Conservation (phyloP, 192 early-diverging fungal genomes). For the Backusella tarrabulga region DNA sequence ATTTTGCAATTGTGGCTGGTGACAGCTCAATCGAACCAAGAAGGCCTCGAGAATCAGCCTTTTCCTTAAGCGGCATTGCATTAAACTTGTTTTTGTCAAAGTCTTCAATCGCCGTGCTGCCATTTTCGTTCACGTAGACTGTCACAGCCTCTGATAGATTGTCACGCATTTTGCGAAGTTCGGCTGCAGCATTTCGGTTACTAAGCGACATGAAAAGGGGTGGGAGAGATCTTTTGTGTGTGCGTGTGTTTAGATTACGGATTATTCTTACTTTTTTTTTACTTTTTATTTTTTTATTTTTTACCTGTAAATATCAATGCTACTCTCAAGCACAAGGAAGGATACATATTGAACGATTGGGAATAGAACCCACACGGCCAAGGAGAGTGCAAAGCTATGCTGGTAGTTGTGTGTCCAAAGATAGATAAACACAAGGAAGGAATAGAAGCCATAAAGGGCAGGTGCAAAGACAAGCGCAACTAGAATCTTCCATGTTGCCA, state of each 20-base stretch:
- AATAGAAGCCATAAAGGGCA: slow-evolving; percentile 65
- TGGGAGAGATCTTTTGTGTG: slow-evolving; percentile 56
- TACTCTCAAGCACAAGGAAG: slow-evolving; percentile 66
- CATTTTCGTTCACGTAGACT: slow-evolving; percentile 78
- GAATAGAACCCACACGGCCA: slow-evolving; percentile 40
- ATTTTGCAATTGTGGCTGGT: neutral
- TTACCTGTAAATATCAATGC: slow-evolving; percentile 67
- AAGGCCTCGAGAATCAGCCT: slow-evolving; percentile 6
- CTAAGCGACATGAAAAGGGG: slow-evolving; percentile 78
- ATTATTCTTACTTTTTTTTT: neutral
- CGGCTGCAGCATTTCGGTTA: slow-evolving; percentile 40
- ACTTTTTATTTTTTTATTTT: neutral
- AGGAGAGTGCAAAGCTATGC: neutral
- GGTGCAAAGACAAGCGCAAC: slow-evolving; percentile 75
- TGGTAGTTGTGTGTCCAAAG: neutral
- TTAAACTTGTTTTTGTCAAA: slow-evolving; percentile 45
- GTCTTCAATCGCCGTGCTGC: slow-evolving; percentile 66
- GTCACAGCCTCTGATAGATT: slow-evolving; percentile 75
- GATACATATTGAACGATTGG: slow-evolving; percentile 64
- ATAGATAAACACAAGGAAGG: slow-evolving; percentile 44
- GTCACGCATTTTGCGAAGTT: slow-evolving; percentile 66
- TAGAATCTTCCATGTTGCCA: slow-evolving; percentile 95
- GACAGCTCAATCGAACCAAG: neutral
- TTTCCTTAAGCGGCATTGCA: slow-evolving; percentile 10
- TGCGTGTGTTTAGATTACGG: too few relatives aligned